These are phyloP conservation scores for Scheffersomyces titani DNA, from an alignment of 1,139 yeast genomes.

Conservation along the genomic window DNA sequence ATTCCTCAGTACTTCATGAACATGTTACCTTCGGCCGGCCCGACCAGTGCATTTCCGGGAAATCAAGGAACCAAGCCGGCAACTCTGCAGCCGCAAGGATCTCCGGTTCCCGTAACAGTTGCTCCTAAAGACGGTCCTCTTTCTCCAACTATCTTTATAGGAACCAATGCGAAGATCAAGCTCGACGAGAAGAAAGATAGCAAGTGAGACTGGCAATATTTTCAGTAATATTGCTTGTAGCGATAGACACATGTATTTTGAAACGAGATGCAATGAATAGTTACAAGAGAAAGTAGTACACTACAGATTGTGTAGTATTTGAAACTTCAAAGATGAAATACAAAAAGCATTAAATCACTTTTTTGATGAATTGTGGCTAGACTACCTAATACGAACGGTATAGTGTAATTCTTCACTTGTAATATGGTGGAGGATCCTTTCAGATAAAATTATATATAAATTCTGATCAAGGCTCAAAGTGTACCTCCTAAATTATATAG, in stretches of 20 bases:
- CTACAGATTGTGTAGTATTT: background rate
- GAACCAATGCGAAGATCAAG: background rate
- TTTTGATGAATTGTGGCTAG: background rate
- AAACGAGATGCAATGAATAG: background rate
- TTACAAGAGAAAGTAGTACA: background rate
- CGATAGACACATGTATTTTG: background rate
- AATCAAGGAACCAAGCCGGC: background rate
- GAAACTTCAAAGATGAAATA: background rate
- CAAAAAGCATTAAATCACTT: background rate
- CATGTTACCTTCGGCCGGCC: constrained; percentile 16
- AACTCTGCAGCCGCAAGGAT: background rate
- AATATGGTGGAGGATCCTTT: too few species aligned
- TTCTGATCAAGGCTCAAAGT: too few species aligned
- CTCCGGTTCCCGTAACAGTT: background rate
- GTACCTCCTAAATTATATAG: background rate
- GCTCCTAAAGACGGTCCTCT: background rate
- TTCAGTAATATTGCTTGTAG: background rate
- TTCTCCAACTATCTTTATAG: background rate
- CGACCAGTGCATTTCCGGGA: constrained; percentile 8
- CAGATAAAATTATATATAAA: too few species aligned
- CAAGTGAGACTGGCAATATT: background rate
- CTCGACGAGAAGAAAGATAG: background rate
- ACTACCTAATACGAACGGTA: too few species aligned
- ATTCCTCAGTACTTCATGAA: constrained; percentile 16
- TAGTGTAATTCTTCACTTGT: too few species aligned